Conservation (phyloP, 345 rosid species). For the Physaria fendleri region DNA sequence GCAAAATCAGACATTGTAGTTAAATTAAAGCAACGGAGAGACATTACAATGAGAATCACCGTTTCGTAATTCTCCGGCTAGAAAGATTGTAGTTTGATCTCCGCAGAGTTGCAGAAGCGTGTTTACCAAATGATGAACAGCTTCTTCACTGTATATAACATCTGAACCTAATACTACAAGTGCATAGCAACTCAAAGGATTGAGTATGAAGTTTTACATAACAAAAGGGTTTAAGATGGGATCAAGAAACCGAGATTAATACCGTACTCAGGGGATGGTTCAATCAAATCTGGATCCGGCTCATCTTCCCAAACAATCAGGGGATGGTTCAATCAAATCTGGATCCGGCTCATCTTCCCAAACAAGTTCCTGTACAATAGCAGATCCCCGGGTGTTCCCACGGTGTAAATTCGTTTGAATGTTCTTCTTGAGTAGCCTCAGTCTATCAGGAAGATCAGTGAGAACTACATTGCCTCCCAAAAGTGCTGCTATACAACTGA, state of each 20-base stretch:
- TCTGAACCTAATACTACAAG: slow-evolving; percentile 74
- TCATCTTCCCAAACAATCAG: slow-evolving; percentile 89
- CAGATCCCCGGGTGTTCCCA: slow-evolving; percentile 52
- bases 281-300: slow-evolving; percentile 45
- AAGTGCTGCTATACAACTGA: slow-evolving; percentile 80
- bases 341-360: slow-evolving; percentile 73
- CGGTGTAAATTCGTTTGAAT: slow-evolving; percentile 47
- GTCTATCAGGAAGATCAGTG: slow-evolving; percentile 86
- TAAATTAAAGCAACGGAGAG: slow-evolving; percentile 1
- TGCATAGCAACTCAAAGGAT: background rate
- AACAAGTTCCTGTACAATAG: slow-evolving; percentile 53
- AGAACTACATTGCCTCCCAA: slow-evolving; percentile 74
- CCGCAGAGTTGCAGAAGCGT: slow-evolving; percentile 58
- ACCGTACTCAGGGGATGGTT: slow-evolving; percentile 80
- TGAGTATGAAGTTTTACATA: background rate
- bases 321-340: slow-evolving; percentile 57
- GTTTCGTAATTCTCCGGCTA: slow-evolving; percentile 80
- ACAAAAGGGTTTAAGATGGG: background rate
- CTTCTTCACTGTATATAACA: slow-evolving; percentile 84
- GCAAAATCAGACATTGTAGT: background rate
- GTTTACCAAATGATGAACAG: slow-evolving; percentile 69
- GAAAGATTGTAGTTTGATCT: slow-evolving; percentile 60
- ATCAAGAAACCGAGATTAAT: background rate
- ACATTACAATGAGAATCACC: slow-evolving; percentile 32
- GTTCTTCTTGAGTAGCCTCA: slow-evolving; percentile 73